Base-by-base conservation (phyloP, 805 yeast species). In the Yueomyces sinensis region DNA sequence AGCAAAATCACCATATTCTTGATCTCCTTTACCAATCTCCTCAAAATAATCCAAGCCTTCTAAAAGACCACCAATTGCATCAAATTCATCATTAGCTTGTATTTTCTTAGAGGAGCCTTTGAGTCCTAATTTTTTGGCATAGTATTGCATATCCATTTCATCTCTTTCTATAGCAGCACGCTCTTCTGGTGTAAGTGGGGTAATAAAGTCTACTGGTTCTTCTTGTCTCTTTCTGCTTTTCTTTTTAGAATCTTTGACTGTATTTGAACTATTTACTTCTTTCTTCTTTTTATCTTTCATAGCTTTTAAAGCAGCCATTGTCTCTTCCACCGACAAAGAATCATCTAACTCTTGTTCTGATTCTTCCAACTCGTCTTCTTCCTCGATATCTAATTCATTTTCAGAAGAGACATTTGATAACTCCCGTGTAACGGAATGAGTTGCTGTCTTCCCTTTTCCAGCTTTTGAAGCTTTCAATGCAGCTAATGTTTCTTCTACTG, bases 41-140 rank as follows among this genome's bases (percentile, higher is more conserved):
- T 62, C 67, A 37, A 62, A 49, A 44, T 51, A 63, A 39, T 62
- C 67, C 30, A 63, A 44, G 19, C 87, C 94, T 35, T 82, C 94
- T 4, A 86, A 59, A 17, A 86, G 52, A n/a, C 86, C 93, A 31
- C 82, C 94, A 32, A 86, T 63, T 2, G 77, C 70, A 55, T 84
- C 95, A 48, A 79, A 81, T 13, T 74, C 84, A 28, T 68, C 76
- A 3, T 50, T 50, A 3, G 62, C 62, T 30, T 35, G 54, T 41
- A 68, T 70, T 27, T 65, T 57, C 32, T 78, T 61, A 13, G 63
- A 64, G 36, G 65, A 67, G 0, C 74, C 71, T 42, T 74, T 74
- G 44, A 82, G 53, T 1, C 93, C 93, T 9, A 87, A 62, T 47
- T 81, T 77, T 41, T 78, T 79, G 3, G 95, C 87, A 53, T 84